Evolutionary conservation across 306 rosid genomes (phyloP).

Genomic region (Quercus aquifolioides): DNA sequence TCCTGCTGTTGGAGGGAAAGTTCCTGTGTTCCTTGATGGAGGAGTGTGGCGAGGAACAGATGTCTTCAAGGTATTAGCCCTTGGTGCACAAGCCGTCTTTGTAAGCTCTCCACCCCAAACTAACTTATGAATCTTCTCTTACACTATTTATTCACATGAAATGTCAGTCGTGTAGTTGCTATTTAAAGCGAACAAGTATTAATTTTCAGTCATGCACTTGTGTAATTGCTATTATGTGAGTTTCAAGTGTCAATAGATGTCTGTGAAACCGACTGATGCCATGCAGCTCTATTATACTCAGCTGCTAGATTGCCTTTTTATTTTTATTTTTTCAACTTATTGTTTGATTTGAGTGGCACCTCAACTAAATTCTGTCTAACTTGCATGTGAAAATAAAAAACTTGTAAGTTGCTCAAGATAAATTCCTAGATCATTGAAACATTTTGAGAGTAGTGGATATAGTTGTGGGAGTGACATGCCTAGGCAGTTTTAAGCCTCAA

Average conservation of each 20-base stretch:
- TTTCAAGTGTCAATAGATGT: not conserved
- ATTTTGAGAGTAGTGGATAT: not conserved
- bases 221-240: not conserved
- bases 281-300: not conserved
- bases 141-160: not conserved
- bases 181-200: not conserved
- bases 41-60: slow-evolving; percentile 64
- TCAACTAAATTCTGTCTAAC: not conserved
- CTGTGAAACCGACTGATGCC: not conserved
- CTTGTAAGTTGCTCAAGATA: not conserved
- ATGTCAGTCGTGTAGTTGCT: not conserved
- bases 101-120: slow-evolving; percentile 26
- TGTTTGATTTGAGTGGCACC: too few species aligned
- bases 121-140: not conserved
- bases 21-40: slow-evolving; percentile 59
- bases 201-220: not conserved
- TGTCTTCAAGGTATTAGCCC: slow-evolving; percentile 69
- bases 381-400: not conserved
- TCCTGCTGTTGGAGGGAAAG: slow-evolving; percentile 45
- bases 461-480: too few species aligned
- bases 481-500: too few species aligned
- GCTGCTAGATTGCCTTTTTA: not conserved
- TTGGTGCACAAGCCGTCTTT: slow-evolving; percentile 62
- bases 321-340: not conserved
- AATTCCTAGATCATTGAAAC: not conserved